Evolutionary conservation across 441 rosid species (phyloP).

Genomic region (Pelargonium citronellum): DNA sequence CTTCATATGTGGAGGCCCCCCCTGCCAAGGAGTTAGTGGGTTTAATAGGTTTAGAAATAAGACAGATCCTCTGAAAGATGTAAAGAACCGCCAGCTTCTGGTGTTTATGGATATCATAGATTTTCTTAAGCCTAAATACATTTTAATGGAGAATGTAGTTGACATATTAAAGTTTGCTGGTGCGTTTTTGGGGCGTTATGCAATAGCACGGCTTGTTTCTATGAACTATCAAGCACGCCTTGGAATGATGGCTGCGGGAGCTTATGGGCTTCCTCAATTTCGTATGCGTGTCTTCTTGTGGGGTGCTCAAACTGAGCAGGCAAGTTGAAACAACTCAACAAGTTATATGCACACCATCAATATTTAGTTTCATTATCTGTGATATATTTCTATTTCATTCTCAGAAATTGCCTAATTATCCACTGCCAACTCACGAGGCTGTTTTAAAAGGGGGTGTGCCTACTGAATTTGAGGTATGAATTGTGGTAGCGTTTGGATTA

Average conservation of each 20-base stretch:
- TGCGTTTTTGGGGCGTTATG: slow-evolving; percentile 62
- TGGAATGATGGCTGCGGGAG: slow-evolving; percentile 84
- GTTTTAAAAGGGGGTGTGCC: slow-evolving; percentile 50
- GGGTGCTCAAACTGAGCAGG: slow-evolving; percentile 60
- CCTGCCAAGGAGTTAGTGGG: slow-evolving; percentile 83
- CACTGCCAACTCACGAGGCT: slow-evolving; percentile 75
- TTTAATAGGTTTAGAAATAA: slow-evolving; percentile 54
- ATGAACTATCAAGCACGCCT: slow-evolving; percentile 64
- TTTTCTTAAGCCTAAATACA: slow-evolving; percentile 51
- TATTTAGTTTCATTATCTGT: too few species aligned
- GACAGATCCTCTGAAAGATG: slow-evolving; percentile 46
- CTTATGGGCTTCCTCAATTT: slow-evolving; percentile 82
- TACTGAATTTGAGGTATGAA: slow-evolving; percentile 49
- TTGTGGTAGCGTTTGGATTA: neutral
- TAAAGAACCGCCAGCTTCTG: slow-evolving; percentile 54
- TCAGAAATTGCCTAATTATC: slow-evolving; percentile 62
- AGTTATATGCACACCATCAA: slow-evolving; percentile 2
- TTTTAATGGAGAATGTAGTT: slow-evolving; percentile 76
- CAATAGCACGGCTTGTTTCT: slow-evolving; percentile 50
- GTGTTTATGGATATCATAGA: slow-evolving; percentile 65
- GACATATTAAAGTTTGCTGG: slow-evolving; percentile 52
- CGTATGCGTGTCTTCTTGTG: slow-evolving; percentile 69
- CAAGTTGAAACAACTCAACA: slow-evolving; percentile 11
- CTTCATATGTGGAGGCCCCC: slow-evolving; percentile 81
- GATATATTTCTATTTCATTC: too few species aligned